Base-by-base conservation (phyloP, 495 filamentous ascomycete genomes). In the Xylaria bambusicola region DNA sequence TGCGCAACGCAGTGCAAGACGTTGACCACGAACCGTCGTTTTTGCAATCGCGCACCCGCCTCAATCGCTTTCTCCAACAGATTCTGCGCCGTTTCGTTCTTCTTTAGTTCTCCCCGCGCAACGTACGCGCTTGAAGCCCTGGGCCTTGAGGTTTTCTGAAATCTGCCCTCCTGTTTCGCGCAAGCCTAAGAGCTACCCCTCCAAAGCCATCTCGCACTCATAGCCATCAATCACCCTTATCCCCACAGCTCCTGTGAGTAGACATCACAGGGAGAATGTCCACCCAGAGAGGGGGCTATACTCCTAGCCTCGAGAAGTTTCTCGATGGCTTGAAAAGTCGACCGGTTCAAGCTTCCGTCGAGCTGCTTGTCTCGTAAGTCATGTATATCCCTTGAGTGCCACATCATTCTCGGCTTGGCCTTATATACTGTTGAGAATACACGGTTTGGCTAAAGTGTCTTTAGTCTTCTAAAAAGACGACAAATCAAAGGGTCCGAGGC, bases 401-500 rank as follows among this genome's bases (percentile, higher is more conserved):
- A 54, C 45, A 51, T 55, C 20, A 44, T 29, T 8, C 21, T 23
- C 6, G 6, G 24, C 26, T 33, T 6, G 15, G 20, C 17, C 5
- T 29, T 15, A 18, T 15, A 18, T 5, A 42, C 40, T 26, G 18
- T 33, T 6, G 1, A 2, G 18, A 6, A 46, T 26, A 8, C n/a
- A 31, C 10, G 21, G 27, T 46, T 60, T 18, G 35, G 21, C 31
- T 20, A 45, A 26, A 5, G 36, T 7, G 15, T 15, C 15, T 51
- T 29, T 65, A 96, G 92, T 46, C 86, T 96, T 33, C 83, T 98
- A 35, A 96, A 96, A 73, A 81, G 92, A 68, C 82, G 93, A 65
- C 92, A 97, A 68, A 94, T 98, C 64, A 83, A 82, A 56, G 90
- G 89, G 66, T 90, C 92, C 9, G 84, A 91, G 75, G 85, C 90